phyloP scores from a whole-genome alignment of 2,329 filamentous ascomycete species.

The Ascochyta koolunga region DNA sequence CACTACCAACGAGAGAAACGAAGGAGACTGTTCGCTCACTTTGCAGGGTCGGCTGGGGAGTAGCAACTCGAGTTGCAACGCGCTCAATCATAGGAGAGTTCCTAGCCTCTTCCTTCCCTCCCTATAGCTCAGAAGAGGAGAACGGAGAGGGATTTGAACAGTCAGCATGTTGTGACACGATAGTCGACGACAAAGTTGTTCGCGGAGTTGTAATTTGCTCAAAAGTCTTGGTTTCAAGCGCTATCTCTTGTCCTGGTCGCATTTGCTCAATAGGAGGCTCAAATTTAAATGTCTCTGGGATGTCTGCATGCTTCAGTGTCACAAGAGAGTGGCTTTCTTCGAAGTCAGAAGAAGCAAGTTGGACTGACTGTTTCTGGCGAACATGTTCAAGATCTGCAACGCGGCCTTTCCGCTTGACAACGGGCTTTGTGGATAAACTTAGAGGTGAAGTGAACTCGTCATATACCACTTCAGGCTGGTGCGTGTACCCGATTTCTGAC shows the following conservation, averaged over 20 bases:
- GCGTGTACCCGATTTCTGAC: not conserved
- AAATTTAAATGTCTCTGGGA: not conserved
- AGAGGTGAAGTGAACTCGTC: not conserved
- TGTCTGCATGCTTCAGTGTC: not conserved
- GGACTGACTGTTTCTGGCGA: not conserved
- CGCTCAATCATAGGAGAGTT: not conserved
- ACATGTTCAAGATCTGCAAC: not conserved
- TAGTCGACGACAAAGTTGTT: not conserved
- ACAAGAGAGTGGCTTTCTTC: not conserved
- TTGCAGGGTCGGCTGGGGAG: not conserved
- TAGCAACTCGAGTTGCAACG: not conserved
- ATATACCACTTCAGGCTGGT: not conserved
- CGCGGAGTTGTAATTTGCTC: not conserved
- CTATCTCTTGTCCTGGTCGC: not conserved
- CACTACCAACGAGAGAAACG: not conserved
- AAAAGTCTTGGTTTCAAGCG: not conserved
- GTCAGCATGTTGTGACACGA: not conserved
- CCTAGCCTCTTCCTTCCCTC: conserved; percentile 4
- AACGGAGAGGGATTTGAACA: conserved; percentile 10
- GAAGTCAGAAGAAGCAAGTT: not conserved
- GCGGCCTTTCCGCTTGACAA: not conserved
- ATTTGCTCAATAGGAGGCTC: not conserved
- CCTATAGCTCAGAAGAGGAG: conserved; percentile 8
- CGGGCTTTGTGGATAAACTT: not conserved
- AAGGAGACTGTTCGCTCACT: not conserved